These are phyloP conservation scores for Kwoniella sp. DNA, from an alignment of 768 basidiomycete genomes.

Conservation along the genomic window DNA sequence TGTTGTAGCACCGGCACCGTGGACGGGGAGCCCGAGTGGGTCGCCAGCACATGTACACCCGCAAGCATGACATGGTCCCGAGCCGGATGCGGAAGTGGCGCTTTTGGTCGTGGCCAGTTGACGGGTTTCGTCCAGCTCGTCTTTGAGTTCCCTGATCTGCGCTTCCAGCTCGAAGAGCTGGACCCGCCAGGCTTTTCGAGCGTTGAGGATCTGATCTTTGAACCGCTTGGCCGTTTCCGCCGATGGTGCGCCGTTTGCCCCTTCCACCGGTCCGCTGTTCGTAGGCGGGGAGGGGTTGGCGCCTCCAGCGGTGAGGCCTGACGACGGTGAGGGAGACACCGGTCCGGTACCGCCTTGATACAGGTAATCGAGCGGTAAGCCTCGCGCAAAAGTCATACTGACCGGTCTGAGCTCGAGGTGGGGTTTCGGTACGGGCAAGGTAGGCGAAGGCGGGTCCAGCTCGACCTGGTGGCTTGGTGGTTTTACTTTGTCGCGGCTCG, in stretches of 20 bases:
- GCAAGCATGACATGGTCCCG: slow-evolving; percentile 9
- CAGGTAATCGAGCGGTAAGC: slow-evolving; percentile 31
- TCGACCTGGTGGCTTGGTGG: neutral
- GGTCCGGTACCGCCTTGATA: no score
- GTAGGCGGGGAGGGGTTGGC: neutral
- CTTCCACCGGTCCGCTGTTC: neutral
- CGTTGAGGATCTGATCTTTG: slow-evolving; percentile 18
- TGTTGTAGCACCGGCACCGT: no score
- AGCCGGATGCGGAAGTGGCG: neutral
- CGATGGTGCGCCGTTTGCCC: neutral
- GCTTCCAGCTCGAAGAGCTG: slow-evolving; percentile 32
- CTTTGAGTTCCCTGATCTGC: slow-evolving; percentile 21
- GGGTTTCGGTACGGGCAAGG: slow-evolving; percentile 1
- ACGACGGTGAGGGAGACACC: no score
- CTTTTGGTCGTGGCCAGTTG: no score
- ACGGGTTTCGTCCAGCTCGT: slow-evolving; percentile 9
- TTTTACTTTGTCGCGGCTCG: neutral
- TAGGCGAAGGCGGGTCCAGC: neutral
- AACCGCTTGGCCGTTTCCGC: neutral
- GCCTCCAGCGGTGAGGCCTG: neutral
- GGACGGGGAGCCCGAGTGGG: neutral
- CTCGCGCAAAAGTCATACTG: slow-evolving; percentile 31
- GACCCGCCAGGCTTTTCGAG: slow-evolving; percentile 17
- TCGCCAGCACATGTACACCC: slow-evolving; percentile 20
- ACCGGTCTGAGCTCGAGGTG: slow-evolving; percentile 36